These are phyloP conservation scores for Termitomyces sp. DNA, from an alignment of 768 basidiomycete genomes.

Conservation along the genomic window DNA sequence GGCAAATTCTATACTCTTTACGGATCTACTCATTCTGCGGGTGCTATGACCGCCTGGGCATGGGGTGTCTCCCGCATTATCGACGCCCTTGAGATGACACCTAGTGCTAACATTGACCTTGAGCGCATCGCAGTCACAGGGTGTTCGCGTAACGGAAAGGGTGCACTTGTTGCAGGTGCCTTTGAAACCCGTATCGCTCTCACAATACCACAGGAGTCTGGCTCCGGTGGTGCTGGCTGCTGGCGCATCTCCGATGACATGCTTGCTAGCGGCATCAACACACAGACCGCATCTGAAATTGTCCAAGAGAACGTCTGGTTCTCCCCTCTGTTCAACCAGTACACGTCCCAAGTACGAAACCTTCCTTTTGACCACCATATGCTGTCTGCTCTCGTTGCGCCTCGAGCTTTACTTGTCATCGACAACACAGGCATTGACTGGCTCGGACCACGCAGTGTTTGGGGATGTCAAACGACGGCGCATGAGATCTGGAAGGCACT, in stretches of 20 bases:
- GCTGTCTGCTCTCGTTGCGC: conserved; percentile 51
- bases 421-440: conserved; percentile 55
- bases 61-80: conserved; percentile 60
- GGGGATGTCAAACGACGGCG: conserved; percentile 47
- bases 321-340: conserved; percentile 43
- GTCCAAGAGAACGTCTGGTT: conserved; percentile 62
- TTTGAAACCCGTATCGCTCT: conserved; percentile 55
- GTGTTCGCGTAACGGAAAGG: conserved; percentile 59
- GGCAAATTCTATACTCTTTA: conserved; percentile 58
- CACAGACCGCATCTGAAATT: conserved; percentile 55
- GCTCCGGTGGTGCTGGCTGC: conserved; percentile 54
- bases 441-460: conserved; percentile 47
- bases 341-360: conserved; percentile 35
- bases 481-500: conserved; percentile 47
- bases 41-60: conserved; percentile 57
- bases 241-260: conserved; percentile 55
- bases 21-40: conserved; percentile 39
- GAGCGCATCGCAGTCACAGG: conserved; percentile 50
- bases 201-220: conserved; percentile 60
- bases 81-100: conserved; percentile 50
- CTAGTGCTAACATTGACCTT: conserved; percentile 42
- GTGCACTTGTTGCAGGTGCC: conserved; percentile 53
- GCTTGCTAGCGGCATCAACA: conserved; percentile 33
- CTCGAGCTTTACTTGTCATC: conserved; percentile 46
- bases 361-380: conserved; percentile 60